Percentiles rank a stretch among this genome's conserved stretches.
Evolutionary conservation across 2,329 filamentous ascomycete species (phyloP).

Genomic region (Lizonia empirigonia): DNA sequence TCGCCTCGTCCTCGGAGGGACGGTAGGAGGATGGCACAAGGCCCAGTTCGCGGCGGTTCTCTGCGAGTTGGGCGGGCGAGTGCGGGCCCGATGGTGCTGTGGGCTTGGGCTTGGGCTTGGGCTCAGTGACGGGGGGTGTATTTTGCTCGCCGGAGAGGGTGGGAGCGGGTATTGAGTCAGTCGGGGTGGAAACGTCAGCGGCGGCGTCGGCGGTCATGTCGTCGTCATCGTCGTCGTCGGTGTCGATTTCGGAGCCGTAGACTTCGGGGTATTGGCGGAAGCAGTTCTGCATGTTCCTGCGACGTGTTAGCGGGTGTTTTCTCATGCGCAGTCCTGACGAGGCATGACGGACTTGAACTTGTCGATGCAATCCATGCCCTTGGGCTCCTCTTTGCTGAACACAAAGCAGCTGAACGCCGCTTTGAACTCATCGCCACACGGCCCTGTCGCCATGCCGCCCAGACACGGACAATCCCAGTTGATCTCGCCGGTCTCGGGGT

Average conservation of each 20-base stretch:
- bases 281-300: slow-evolving; percentile 94
- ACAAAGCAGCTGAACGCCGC: slow-evolving; percentile 98
- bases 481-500: slow-evolving; percentile 98
- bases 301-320: slow-evolving; percentile 11
- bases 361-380: slow-evolving; percentile 96
- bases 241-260: slow-evolving; percentile 85
- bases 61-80: slow-evolving; percentile 16
- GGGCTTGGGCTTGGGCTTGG: slow-evolving; percentile 11
- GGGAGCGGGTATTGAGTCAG: slow-evolving; percentile 1
- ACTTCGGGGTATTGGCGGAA: slow-evolving; percentile 92
- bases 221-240: slow-evolving; percentile 75
- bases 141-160: slow-evolving; percentile 1
- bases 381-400: slow-evolving; percentile 91
- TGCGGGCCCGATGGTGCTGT: slow-evolving; percentile 17
- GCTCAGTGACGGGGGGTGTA: background rate
- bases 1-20: no score
- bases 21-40: slow-evolving; percentile 30
- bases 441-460: slow-evolving; percentile 94
- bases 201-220: slow-evolving; percentile 42
- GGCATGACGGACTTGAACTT: slow-evolving; percentile 81
- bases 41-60: slow-evolving; percentile 18
- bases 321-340: background rate
- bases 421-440: slow-evolving; percentile 94
- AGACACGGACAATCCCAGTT: slow-evolving; percentile 99
- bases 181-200: slow-evolving; percentile 5